Evolutionary conservation across 2,329 filamentous ascomycete genomes (phyloP), one percentile per base, ranked within the genome.

Genomic region (Cercospora sesami): DNA sequence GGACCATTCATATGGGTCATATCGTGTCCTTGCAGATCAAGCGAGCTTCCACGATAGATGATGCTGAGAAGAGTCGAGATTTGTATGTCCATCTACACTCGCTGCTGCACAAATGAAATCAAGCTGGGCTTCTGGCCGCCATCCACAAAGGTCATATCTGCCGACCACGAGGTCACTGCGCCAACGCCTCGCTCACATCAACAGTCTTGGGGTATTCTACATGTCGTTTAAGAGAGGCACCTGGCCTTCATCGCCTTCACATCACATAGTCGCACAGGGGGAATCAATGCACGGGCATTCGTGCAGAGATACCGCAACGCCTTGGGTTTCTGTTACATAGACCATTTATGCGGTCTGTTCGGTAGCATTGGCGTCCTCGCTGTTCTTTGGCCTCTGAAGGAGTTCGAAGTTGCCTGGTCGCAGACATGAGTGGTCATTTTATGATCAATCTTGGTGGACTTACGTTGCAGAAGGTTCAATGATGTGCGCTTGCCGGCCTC

Each of bases 381-480:
- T 45, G 48, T 69, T 66, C 30, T 71, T 74, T 18, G 78, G 79
- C 64, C 75, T 77, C 68, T 80, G 80, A 68, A 86, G 81, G 59
- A 84, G 79, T 71, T 86, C 83, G 63, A 86, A 75, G 72, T 76
- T 80, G 72, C 77, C 85, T 86, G 69, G 31, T 21, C 53, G n/a
- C 14, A 53, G 2, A 18, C 36, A 18, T 39, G 23, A 64, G 48
- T 18, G 31, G 57, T 23, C 14, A 2, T 58, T 6, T 28, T 16
- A 9, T 31, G 2, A 30, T 18, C n/a, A 66, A 64, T 64, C 14
- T 68, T 36, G 51, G 48, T 45, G n/a, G 16, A 85, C 91, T 77
- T 88, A 96, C 94, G 90, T 83, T 97, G 93, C 61, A 90, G 80
- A 75, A 98, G 84, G 80, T 84, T 94, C 76, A 97, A 79, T 60